Evolutionary conservation across 1,284 basidiomycete species (phyloP), one percentile per base, ranked within the genome.

Genomic region (Leccinum pseudoinsigne): DNA sequence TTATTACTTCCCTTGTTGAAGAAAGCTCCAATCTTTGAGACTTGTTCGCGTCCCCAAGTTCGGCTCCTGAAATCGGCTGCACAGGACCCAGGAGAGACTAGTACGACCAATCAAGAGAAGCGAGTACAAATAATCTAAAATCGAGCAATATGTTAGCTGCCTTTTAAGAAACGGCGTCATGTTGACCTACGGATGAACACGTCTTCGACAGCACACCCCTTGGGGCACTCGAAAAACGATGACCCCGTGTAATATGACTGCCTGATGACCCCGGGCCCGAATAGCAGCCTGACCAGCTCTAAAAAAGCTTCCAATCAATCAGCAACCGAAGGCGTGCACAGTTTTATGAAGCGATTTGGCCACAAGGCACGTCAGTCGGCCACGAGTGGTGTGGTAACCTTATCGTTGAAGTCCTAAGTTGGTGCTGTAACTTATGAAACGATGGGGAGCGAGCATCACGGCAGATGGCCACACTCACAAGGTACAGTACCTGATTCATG

Each of bases 221-320:
- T 14, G 31, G 18, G 11, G 21, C 10, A 42, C 14, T 16, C n/a
- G 23, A 38, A 45, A 38, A 53, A 36, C 4, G 55, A 62, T 68
- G 10, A 62, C 81, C 81, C 85, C 14, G 83, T 84, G 42, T 82
- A 86, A 84, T 86, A 5, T 42, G 40, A 42, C n/a, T 51, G 50
- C 21, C 14, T 21, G 6, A 14, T 26, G 23, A 6, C 42, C 42
- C n/a, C 40, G 42, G n/a, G 42, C n/a, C 42, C 7, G 42, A 42
- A 10, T 10, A 45, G 42, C 42, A 18, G 5, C 16, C 9, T 8
- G 42, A 40, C 10, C 0, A 81, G 71, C 23, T 87, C 80, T 1
- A 86, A 87, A 71, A 90, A 91, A 31, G 76, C 77, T 71, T 91
- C 89, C 6, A 91, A 80, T 85, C 87, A 90, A 67, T 87, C 84